Evolutionary conservation across 148 eudicot genomes (phyloP).

Genomic region (Heliamphora exappendiculata): DNA sequence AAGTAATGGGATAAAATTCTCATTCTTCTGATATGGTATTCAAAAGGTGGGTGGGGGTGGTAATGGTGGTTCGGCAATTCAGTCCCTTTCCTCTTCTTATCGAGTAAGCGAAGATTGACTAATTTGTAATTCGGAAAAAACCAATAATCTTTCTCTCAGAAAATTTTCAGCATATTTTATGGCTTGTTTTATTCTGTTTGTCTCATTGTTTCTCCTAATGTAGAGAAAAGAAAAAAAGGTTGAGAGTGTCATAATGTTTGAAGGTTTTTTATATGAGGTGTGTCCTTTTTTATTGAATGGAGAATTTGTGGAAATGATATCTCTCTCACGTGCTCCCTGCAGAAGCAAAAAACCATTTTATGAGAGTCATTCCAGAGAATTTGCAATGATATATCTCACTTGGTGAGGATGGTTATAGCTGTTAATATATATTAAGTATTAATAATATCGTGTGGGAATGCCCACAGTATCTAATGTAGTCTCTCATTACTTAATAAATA

Average conservation of each 20-base stretch:
- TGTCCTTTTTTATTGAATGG: constrained; percentile 2
- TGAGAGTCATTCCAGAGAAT: neutral
- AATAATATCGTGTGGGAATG: no score
- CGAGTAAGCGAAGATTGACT: constrained; percentile 32
- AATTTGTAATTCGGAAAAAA: constrained; percentile 34
- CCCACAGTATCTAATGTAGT: no score
- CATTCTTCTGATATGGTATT: constrained; percentile 48
- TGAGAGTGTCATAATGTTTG: constrained; percentile 20
- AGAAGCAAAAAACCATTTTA: neutral
- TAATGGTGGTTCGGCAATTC: constrained; percentile 30
- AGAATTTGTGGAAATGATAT: constrained; percentile 6
- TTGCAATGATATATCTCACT: no score
- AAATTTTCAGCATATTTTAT: constrained; percentile 10
- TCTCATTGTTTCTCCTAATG: constrained; percentile 10
- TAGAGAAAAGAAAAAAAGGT: constrained; percentile 19
- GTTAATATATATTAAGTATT: no score
- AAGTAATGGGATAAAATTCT: constrained; percentile 73
- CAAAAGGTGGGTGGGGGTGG: constrained; percentile 30
- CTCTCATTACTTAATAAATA: no score
- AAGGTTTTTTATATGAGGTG: constrained; percentile 7
- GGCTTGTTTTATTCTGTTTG: constrained; percentile 7
- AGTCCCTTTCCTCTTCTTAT: constrained; percentile 20
- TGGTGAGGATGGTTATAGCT: no score
- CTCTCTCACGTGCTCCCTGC: neutral
- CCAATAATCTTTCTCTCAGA: constrained; percentile 48